Evolutionary conservation across 192 early-diverging fungal species (phyloP).

Genomic region (Coemansia guatemalensis): DNA sequence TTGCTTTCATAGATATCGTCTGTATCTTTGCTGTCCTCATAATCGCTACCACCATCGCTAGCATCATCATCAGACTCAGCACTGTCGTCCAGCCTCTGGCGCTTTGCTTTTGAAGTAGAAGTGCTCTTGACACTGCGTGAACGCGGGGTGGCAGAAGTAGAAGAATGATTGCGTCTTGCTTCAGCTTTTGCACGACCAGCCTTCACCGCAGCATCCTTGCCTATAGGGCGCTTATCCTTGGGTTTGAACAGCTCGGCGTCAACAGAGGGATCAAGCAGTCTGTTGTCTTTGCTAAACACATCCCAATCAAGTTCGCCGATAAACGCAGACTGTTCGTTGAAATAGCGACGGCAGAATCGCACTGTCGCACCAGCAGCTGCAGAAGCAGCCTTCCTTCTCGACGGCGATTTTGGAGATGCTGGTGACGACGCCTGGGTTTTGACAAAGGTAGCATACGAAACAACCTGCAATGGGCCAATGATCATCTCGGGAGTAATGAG

Average conservation of each 20-base stretch:
- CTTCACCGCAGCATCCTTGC: constrained; percentile 17
- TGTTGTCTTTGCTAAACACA: constrained; percentile 18
- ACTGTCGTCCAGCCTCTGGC: constrained; percentile 3
- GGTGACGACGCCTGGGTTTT: neutral
- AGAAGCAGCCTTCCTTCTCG: neutral
- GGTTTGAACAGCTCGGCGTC: constrained; percentile 31
- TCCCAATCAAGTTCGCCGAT: constrained; percentile 53
- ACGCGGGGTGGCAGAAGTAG: neutral
- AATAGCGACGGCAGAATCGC: constrained; percentile 41
- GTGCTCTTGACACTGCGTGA: constrained; percentile 5
- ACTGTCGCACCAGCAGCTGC: neutral
- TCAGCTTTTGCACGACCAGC: constrained; percentile 22
- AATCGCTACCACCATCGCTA: constrained; percentile 15
- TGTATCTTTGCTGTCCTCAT: constrained; percentile 6
- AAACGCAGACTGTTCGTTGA: constrained; percentile 42
- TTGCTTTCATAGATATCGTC: constrained; percentile 11
- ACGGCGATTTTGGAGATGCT: neutral
- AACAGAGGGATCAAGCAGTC: constrained; percentile 14
- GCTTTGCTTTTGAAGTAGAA: constrained; percentile 6
- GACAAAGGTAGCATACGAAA: constrained; percentile 13
- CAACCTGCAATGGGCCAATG: constrained; percentile 31
- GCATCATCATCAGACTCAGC: constrained; percentile 11
- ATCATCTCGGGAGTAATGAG: constrained; percentile 43
- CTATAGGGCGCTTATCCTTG: constrained; percentile 20
- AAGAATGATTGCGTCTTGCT: constrained; percentile 5